Evolutionary conservation across 1,139 yeast genomes (phyloP), one percentile per base, ranked within the genome.

Genomic region (Geotrichum restrictum): DNA sequence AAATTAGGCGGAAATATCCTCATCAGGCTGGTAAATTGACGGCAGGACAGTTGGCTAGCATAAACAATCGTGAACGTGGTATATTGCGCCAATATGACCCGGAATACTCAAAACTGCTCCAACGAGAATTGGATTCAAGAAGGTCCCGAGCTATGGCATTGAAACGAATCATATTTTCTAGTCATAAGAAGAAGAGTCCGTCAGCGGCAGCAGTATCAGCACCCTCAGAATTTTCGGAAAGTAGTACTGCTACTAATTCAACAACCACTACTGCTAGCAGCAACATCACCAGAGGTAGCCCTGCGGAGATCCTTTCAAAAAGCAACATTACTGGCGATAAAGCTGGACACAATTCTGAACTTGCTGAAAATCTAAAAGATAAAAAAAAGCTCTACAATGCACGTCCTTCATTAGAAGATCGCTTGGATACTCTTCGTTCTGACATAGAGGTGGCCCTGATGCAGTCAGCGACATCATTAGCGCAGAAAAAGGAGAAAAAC

Each of bases 61-160:
- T 45, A 11, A 21, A 22, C 14, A 22, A 22, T 18, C 40, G 48
- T 8, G 48, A 45, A 14, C 40, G 36, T 8, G 41, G 41, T 8
- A 3, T 8, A 7, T 14, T 45, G n/a, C 21, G 24, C n/a, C 11
- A 22, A 7, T n/a, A 19, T 21, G 48, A 45, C 14, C 10, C 16
- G 22, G 41, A 33, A 41, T 45, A 45, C 24, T 13, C 16, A 3
- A 45, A 22, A 16, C 19, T 14, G 29, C 22, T 45, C 7, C 37
- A 36, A 6, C 27, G 6, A 11, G 41, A 33, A 14, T 21, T 45
- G 6, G 48, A 45, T n/a, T 8, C 21, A 2, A 45, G 24, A 14
- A 19, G 41, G 14, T 29, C 29, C 1, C 14, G 48, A 34, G 40
- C 29, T 3, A 22, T 29, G 33, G 48, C 48, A 2, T n/a, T 45